Percentiles rank a stretch among this genome's conserved stretches.
phyloP scores from a whole-genome alignment of 2,329 filamentous ascomycete genomes.

The Colletotrichum tabaci region DNA sequence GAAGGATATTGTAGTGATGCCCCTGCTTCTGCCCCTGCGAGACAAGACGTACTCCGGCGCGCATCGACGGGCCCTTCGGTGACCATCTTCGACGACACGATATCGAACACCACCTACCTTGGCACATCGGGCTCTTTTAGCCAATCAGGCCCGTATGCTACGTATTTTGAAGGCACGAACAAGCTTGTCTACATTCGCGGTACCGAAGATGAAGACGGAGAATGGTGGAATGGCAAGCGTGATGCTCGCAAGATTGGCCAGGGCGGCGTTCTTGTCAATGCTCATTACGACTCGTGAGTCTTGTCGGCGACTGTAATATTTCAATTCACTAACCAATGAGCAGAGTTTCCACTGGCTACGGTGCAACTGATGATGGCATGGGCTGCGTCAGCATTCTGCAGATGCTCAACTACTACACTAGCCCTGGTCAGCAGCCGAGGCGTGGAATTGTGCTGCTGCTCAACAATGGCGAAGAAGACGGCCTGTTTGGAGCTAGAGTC shows the following conservation, averaged over 20 bases:
- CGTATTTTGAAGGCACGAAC: constrained; percentile 95
- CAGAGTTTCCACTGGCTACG: constrained; percentile 91
- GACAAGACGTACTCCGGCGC: constrained; percentile 9
- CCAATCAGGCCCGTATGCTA: constrained; percentile 53
- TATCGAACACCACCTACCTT: constrained; percentile 81
- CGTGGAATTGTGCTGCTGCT: constrained; percentile 87
- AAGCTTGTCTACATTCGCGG: constrained; percentile 93
- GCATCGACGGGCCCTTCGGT: constrained; percentile 58
- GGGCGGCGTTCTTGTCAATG: constrained; percentile 91
- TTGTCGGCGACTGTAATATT: background rate
- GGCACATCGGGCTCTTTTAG: background rate
- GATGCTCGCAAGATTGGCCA: constrained; percentile 67
- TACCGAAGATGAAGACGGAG: constrained; percentile 77
- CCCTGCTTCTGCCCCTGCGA: background rate
- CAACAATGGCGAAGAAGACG: constrained; percentile 98
- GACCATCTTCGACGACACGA: constrained; percentile 83
- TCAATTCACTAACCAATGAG: constrained; percentile 27
- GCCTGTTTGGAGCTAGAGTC: constrained; percentile 86
- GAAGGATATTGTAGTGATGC: constrained; percentile 1
- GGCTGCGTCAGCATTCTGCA: constrained; percentile 90
- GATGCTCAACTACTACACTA: constrained; percentile 88
- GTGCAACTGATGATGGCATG: constrained; percentile 94
- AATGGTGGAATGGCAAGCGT: constrained; percentile 77
- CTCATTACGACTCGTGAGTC: constrained; percentile 85
- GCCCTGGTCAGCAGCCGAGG: constrained; percentile 78